Evolutionary conservation across 75 land plant genomes (phyloP).

Genomic region (Cupressus sempervirens): DNA sequence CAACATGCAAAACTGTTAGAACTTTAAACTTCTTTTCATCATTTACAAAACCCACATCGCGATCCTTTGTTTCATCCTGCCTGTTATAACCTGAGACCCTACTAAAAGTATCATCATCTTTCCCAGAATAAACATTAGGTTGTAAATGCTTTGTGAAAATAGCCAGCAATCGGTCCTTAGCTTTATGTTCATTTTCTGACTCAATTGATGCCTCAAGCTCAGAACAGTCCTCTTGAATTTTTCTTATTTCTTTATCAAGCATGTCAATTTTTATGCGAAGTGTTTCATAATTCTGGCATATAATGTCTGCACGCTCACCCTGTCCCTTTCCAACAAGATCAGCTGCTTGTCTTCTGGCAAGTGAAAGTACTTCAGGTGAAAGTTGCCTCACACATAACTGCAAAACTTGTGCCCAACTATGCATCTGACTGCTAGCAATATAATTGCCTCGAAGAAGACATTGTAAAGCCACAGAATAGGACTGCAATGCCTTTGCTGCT

Average conservation of each 20-base stretch:
- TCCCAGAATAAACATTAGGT: slow-evolving; percentile 31
- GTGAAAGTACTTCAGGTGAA: slow-evolving; percentile 58
- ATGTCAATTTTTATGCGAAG: slow-evolving; percentile 52
- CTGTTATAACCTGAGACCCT: slow-evolving; percentile 2
- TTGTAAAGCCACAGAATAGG: slow-evolving; percentile 72
- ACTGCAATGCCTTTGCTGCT: slow-evolving; percentile 47
- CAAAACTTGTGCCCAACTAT: slow-evolving; percentile 84
- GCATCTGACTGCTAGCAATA: slow-evolving; percentile 64
- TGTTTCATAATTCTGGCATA: slow-evolving; percentile 41
- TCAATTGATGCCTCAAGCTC: slow-evolving; percentile 69
- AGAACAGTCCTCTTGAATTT: slow-evolving; percentile 57
- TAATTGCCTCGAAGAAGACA: slow-evolving; percentile 78
- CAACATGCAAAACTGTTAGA: slow-evolving; percentile 33
- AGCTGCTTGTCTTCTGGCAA: slow-evolving; percentile 66
- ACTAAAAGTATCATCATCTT: slow-evolving; percentile 20
- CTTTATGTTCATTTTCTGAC: slow-evolving; percentile 61
- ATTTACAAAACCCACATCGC: slow-evolving; percentile 15
- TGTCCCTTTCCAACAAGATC: slow-evolving; percentile 59
- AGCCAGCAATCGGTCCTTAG: slow-evolving; percentile 66
- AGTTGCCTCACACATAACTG: slow-evolving; percentile 55
- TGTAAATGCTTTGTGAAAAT: slow-evolving; percentile 60
- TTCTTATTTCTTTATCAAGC: slow-evolving; percentile 50
- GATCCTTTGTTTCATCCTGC: slow-evolving; percentile 29
- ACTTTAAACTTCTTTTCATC: slow-evolving; percentile 57
- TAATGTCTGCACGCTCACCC: slow-evolving; percentile 41